These are phyloP conservation scores for Claviceps africana DNA, from an alignment of 2,329 filamentous ascomycete genomes.

Conservation along the genomic window DNA sequence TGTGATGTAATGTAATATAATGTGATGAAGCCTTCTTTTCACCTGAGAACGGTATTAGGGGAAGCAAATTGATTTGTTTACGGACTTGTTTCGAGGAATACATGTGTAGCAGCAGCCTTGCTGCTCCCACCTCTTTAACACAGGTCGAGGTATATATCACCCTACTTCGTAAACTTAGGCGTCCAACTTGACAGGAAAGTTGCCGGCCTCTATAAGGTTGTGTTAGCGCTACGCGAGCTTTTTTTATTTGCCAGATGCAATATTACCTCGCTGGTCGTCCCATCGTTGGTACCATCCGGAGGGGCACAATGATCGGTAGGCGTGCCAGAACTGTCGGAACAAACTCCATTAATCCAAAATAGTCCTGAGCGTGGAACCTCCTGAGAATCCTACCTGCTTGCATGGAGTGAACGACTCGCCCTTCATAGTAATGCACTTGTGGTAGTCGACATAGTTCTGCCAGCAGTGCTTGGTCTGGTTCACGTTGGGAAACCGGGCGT, in stretches of 20 bases:
- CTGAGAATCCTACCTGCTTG: constrained; percentile 57
- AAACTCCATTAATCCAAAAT: background rate
- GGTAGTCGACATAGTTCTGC: constrained; percentile 99
- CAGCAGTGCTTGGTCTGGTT: constrained; percentile 99
- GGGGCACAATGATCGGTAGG: constrained; percentile 95
- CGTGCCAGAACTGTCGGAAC: constrained; percentile 70
- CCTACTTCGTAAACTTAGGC: constrained; percentile 26
- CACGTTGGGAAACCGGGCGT: constrained; percentile 96
- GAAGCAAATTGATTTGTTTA: constrained; percentile 12
- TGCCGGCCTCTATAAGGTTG: constrained; percentile 44
- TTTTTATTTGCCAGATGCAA: background rate
- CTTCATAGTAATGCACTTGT: constrained; percentile 98
- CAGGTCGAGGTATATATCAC: constrained; percentile 9
- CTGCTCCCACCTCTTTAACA: constrained; percentile 16
- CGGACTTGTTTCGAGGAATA: constrained; percentile 20
- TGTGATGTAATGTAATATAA: too few relatives aligned
- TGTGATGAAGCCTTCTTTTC: background rate
- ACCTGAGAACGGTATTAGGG: constrained; percentile 7
- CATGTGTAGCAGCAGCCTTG: constrained; percentile 23
- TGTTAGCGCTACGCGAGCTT: constrained; percentile 11
- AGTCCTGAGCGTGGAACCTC: background rate
- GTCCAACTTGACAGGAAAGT: constrained; percentile 53
- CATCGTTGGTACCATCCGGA: constrained; percentile 86
- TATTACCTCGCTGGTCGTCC: constrained; percentile 91
- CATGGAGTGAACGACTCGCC: constrained; percentile 96